Evolutionary conservation across 306 rosid genomes (phyloP), one percentile per base, ranked within the genome.

Genomic region (Quercus parvula): DNA sequence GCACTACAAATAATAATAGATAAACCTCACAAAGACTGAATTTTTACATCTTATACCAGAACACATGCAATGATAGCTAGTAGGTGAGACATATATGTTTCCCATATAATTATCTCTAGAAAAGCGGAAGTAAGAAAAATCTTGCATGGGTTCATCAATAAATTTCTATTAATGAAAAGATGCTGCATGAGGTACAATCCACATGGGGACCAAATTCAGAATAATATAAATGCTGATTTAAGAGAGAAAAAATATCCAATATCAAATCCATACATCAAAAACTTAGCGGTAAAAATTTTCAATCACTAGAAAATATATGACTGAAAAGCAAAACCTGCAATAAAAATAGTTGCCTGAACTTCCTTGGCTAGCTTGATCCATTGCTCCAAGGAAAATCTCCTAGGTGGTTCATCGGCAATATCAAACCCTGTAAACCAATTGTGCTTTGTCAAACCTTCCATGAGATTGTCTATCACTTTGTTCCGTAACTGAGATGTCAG

Each of bases 351-450:
- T 73, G 97, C 99, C 77, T 89, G 86, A 73, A 77, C 85, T 89
- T 94, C 86, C 88, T 89, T 94, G 67, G 97, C 97, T 31, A 59
- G 86, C 85, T 91, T 84, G 86, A 92, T 88, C 97, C 99, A 92
- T 86, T 92, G 89, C 70, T 81, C 85, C 83, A 94, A 35, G 3
- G 97, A 84, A 86, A 74, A 90, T 76, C 74, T 84, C 66, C 79
- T 67, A 3, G 97, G 99, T 10, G 74, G 59, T 78, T 90, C 92
- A 41, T 94, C 94, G 49, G 80, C 72, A 70, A 92, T 91, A 85
- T 94, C 97, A 67, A 94, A 91, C 73, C 97, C 97, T 5, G 85
- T 81, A 83, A 92, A 94, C 99, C 97, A 94, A 79, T 82, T 71
- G 33, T 91, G 92, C 51, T 86, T 85, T 81, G 86, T 84, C 81